These are phyloP conservation scores for Moringa oleifera DNA, from an alignment of 345 rosid species.

Conservation along the genomic window DNA sequence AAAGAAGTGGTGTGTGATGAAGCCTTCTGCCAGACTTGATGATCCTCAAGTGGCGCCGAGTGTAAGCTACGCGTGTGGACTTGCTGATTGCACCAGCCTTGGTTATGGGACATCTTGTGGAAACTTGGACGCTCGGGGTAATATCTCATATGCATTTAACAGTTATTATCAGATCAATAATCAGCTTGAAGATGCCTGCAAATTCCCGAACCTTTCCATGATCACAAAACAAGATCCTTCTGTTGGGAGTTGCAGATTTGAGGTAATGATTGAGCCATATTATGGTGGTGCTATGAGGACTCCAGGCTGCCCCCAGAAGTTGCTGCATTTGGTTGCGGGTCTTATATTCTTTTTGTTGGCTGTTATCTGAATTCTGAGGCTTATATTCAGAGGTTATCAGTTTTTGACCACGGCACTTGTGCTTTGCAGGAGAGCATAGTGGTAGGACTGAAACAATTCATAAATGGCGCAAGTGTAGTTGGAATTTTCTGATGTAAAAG, in stretches of 20 bases:
- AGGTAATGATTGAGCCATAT: slow-evolving; percentile 70
- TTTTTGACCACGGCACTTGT: slow-evolving; percentile 13
- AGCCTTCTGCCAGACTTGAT: slow-evolving; percentile 50
- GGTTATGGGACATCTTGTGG: slow-evolving; percentile 90
- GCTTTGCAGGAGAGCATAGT: slow-evolving; percentile 13
- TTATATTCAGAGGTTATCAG: slow-evolving; percentile 9
- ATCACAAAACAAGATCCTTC: slow-evolving; percentile 62
- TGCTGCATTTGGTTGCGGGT: slow-evolving; percentile 17
- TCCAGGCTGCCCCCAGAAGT: slow-evolving; percentile 14
- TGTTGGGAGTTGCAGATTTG: slow-evolving; percentile 48
- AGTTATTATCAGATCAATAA: slow-evolving; percentile 81
- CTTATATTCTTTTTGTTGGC: slow-evolving; percentile 23
- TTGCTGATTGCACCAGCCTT: slow-evolving; percentile 78
- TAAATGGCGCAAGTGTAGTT: not conserved
- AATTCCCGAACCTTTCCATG: slow-evolving; percentile 60
- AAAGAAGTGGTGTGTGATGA: slow-evolving; percentile 82
- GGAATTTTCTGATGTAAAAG: not conserved
- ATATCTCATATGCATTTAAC: slow-evolving; percentile 85
- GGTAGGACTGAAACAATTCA: not conserved
- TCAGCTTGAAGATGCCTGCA: slow-evolving; percentile 74
- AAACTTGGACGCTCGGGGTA: slow-evolving; percentile 42
- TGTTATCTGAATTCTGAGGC: slow-evolving; percentile 20
- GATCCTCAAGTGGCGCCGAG: slow-evolving; percentile 57
- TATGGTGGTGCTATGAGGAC: slow-evolving; percentile 36
- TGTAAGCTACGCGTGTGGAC: slow-evolving; percentile 77